Base-by-base conservation (phyloP, 179 eudicot species). In the Spinacia oleracea region DNA sequence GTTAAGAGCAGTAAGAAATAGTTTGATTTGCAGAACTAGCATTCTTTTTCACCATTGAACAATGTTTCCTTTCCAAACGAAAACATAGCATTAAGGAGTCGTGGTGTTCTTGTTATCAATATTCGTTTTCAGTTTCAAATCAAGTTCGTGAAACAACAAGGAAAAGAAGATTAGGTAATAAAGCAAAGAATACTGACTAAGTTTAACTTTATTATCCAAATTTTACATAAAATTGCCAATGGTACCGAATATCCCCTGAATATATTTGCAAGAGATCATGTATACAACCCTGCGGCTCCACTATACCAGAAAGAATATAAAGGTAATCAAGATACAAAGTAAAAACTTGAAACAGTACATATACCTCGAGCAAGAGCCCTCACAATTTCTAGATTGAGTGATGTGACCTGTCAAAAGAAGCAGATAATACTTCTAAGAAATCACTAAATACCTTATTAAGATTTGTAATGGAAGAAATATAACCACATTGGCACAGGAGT, bases 301-400 rank as follows among this genome's bases (percentile, higher is more conserved):
- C 21, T 18, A 32, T 31, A 43, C 23, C 6, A 67, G 51, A 58
- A 69, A 45, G 9, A 32, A 42, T 9, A 43, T 38, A 59, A 34
- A 58, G 32, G 20, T 20, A 46, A 58, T n/a, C 32, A 64, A 35
- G 20, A 20, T 56, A 55, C 38, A 48, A 2, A 21, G 53, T 29
- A 45, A 45, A 29, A 45, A 67, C 38, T 46, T 35, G 42, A 16
- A 50, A 59, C 29, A 9, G 4, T 21, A 53, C 42, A 53, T 66
- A 55, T 89, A 96, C 99, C 99, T 90, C 87, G 91, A 58, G 99
- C 99, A 58, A 93, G 93, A 9, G 92, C 91, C 88, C 98, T 92
- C 73, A 96, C 98, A 80, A 96, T 89, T 84, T 96, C 94, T 78
- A 89, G 86, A 83, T 96, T 93, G 76, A 96, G 98, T 56, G 94